Evolutionary conservation across 2,329 filamentous ascomycete genomes (phyloP).

Genomic region (Gnomoniopsis smithogilvyi): DNA sequence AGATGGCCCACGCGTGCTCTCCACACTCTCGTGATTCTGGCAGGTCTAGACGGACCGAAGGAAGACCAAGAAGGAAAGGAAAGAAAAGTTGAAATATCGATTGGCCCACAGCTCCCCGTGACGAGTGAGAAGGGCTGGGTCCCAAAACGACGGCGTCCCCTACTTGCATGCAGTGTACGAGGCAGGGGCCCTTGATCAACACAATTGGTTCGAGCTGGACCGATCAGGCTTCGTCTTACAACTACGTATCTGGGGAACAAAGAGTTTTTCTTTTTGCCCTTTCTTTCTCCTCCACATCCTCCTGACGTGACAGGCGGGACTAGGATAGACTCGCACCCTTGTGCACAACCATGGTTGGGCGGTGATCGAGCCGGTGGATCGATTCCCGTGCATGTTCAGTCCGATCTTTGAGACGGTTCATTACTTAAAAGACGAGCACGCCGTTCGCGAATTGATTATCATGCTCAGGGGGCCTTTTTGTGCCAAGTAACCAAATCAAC

Average conservation of each 20-base stretch:
- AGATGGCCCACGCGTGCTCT: too few relatives aligned
- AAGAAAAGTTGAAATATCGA: not conserved
- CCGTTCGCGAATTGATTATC: not conserved
- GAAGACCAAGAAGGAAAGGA: not conserved
- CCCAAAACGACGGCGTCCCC: conserved; percentile 6
- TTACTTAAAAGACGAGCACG: not conserved
- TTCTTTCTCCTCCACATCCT: not conserved
- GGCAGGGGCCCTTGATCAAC: conserved; percentile 4
- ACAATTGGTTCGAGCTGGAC: conserved; percentile 6
- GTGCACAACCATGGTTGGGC: conserved; percentile 1
- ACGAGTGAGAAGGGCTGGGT: not conserved
- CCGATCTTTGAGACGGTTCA: not conserved
- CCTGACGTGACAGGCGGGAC: not conserved
- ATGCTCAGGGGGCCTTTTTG: not conserved
- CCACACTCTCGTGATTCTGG: not conserved
- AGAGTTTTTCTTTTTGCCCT: not conserved
- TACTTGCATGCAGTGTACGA: conserved; percentile 1
- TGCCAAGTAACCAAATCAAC: not conserved
- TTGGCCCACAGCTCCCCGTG: conserved; percentile 5
- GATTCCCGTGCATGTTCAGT: not conserved
- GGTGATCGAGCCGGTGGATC: conserved; percentile 13
- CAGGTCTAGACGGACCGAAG: not conserved
- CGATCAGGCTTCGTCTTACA: conserved; percentile 14
- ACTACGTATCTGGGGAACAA: conserved; percentile 10
- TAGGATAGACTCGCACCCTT: not conserved